A percentile compares a stretch with the other conserved stretches of the same genome.
These are phyloP conservation scores for Phytophthora macrochlamydospora DNA, from an alignment of 352 stramenopile species.

Conservation along the genomic window DNA sequence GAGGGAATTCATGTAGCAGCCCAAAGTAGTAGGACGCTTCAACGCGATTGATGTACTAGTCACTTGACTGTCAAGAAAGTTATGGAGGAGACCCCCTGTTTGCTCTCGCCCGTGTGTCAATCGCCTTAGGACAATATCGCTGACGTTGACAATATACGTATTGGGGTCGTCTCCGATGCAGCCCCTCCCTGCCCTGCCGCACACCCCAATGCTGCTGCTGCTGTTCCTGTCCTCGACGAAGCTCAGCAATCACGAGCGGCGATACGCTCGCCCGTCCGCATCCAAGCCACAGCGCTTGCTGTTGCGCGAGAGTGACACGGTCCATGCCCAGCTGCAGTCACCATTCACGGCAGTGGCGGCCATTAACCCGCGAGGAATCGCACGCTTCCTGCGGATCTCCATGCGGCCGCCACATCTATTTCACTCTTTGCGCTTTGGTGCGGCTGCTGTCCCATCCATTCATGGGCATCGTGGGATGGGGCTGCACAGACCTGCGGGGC, in stretches of 20 bases:
- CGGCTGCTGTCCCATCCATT: constrained; percentile 22
- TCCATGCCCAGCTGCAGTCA: constrained; percentile 27
- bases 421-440: constrained; percentile 10
- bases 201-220: no score
- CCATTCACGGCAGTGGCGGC: constrained; percentile 16
- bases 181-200: no score
- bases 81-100: no score
- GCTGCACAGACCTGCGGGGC: constrained; percentile 12
- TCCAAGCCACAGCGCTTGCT: background rate
- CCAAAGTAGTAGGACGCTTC: no score
- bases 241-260: background rate
- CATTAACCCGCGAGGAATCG: constrained; percentile 9
- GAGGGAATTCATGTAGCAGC: no score
- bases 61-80: no score
- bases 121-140: no score
- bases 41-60: no score
- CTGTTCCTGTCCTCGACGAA: no score
- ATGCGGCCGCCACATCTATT: constrained; percentile 23
- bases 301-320: constrained; percentile 27
- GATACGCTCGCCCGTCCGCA: background rate
- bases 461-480: constrained; percentile 23
- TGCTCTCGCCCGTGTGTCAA: no score
- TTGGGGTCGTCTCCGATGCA: no score
- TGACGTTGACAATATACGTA: no score
- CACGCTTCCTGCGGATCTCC: background rate